Percentiles rank a stretch among this genome's conserved stretches.
These are phyloP conservation scores for Bjerkandera adusta DNA, from an alignment of 1,284 basidiomycete genomes.

Conservation along the genomic window DNA sequence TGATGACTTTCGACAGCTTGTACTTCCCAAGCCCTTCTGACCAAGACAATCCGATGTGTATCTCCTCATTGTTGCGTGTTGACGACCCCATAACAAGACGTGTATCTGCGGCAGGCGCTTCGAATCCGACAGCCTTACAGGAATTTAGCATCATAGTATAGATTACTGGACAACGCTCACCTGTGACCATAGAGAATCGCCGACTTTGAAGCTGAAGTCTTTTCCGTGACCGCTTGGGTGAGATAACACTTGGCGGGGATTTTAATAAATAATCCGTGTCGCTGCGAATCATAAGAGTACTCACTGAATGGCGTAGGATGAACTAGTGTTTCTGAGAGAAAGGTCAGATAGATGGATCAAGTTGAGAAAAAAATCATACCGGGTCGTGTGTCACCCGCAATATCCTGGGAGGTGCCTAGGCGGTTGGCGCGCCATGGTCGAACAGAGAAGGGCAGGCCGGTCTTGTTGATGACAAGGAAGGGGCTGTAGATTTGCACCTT, in stretches of 20 bases:
- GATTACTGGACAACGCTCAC: constrained; percentile 36
- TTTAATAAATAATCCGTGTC: constrained; percentile 34
- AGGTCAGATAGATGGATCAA: constrained; percentile 8
- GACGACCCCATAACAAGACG: constrained; percentile 76
- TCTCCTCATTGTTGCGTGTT: constrained; percentile 71
- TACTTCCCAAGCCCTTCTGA: constrained; percentile 94
- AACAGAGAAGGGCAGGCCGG: constrained; percentile 81
- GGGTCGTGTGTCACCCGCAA: constrained; percentile 76
- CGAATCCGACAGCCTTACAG: constrained; percentile 77
- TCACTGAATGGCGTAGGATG: constrained; percentile 75
- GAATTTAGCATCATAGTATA: constrained; percentile 7
- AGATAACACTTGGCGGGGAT: constrained; percentile 70
- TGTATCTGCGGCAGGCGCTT: constrained; percentile 90
- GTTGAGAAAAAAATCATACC: constrained; percentile 38
- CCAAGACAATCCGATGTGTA: constrained; percentile 91
- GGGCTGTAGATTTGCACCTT: constrained; percentile 96
- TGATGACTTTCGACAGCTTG: constrained; percentile 94
- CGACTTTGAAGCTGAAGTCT: constrained; percentile 82
- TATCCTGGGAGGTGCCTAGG: constrained; percentile 70
- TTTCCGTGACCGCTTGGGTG: constrained; percentile 83
- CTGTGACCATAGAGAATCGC: constrained; percentile 92
- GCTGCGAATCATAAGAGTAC: constrained; percentile 28
- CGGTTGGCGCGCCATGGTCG: constrained; percentile 71
- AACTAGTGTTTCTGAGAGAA: constrained; percentile 49
- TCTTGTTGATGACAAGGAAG: constrained; percentile 94